Evolutionary conservation across 2,329 filamentous ascomycete genomes (phyloP), one percentile per base, ranked within the genome.

Genomic region (Pyricularia sp.): DNA sequence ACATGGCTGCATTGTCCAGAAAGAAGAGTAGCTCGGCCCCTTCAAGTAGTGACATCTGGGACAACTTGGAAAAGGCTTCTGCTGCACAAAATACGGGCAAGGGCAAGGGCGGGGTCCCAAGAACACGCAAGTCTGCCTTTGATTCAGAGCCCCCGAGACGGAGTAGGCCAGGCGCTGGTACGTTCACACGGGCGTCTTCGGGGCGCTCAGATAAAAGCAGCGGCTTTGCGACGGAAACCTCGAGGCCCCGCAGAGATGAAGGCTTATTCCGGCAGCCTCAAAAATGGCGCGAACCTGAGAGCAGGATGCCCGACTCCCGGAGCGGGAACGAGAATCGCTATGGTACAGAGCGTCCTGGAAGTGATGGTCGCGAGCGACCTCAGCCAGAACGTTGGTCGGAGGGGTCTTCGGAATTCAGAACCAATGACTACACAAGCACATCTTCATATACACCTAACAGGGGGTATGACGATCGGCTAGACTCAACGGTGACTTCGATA

Each of bases 1-100:
- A 78, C 28, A 12, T 78, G 26, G 75, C 76, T 65, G 69, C 63
- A 11, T 65, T 71, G 30, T 11, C 64, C n/a, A 17, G 26, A 12
- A 30, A 68, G 64, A 25, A 65, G 20, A 20, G 7, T n/a, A 26
- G 36, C 5, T 23, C 31, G n/a, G 12, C 23, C 10, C 11, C 4
- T 23, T 50, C 36, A 17, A 23, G 3, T 26, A 17, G 61, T 12
- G 55, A 68, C 26, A 63, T 61, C 12, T 66, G 65, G 65, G 23
- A 42, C 36, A 66, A 61, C 5, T 25, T 61, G n/a, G 58, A 61
- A 23, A 61, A 23, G 23, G 58, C 58, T 61, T 61, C 58, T 9
- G 58, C 58, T 61, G n/a, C 23, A 12, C 58, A 61, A 26, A 61
- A 23, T 23, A 61, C 9, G 23, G 58, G 58, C 55, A 59, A 23